Evolutionary conservation across 768 basidiomycete species (phyloP), one percentile per base, ranked within the genome.

Genomic region (Tephrocybe sp.): DNA sequence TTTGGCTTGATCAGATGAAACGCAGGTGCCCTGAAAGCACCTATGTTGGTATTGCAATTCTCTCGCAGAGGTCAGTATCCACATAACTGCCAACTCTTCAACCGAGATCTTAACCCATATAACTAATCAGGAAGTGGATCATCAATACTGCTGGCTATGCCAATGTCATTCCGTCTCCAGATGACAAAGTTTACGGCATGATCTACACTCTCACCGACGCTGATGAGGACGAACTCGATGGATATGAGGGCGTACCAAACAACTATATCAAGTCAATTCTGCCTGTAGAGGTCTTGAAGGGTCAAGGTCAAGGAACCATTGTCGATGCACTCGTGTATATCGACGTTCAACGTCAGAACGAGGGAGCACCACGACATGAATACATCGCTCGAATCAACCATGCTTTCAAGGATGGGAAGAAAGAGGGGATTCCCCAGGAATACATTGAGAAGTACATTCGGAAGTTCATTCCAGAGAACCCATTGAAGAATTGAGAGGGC

Each of bases 1-100:
- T 79, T 33, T 79, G 76, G 74, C 65, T 64, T 30, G 70, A 77
- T 24, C 77, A 78, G 59, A 80, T 79, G 79, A 61, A 64, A 24
- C 60, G 62, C n/a, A 67, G 77, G 14, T 79, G 78, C 50, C 75
- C 76, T n/a, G 67, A 73, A 3, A 73, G 65, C 54, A 68, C 62
- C 32, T 72, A 67, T 40, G 47, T 75, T 20, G 77, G 76, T 4
- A 60, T 73, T n/a, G 77, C 69, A 1, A 48, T 58, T 15, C 58
- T 78, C 38, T 41, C 54, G n/a, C 64, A 73, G 52, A 79, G 79
- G 78, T 74, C 39, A 63, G 70, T 51, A 2, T 25, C 12, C 18
- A 33, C 25, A 42, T 20, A 36, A 28, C 8, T 4, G n/a, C 20
- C 21, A 30, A 30, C 28, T 30, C 6, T 30, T 5, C 28, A 11